These are phyloP conservation scores for Gastrolobium villosum DNA, from an alignment of 306 rosid genomes.

Conservation along the genomic window DNA sequence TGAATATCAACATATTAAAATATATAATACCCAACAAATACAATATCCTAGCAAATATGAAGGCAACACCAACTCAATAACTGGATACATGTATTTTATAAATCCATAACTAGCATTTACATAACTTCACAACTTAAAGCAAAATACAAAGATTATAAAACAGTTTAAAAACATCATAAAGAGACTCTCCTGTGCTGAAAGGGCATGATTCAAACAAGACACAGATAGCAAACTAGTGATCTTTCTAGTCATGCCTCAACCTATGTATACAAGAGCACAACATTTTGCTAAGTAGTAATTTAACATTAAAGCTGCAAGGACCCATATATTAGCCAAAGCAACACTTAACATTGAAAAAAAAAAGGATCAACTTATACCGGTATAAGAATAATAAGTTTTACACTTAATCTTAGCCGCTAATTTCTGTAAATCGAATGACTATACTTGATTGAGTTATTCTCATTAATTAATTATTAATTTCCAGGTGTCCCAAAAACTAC, in stretches of 20 bases:
- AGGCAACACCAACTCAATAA: conserved; percentile 1
- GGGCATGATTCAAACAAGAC: conserved; percentile 7
- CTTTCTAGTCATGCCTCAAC: conserved; percentile 9
- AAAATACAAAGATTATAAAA: neutral
- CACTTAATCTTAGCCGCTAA: too few relatives aligned
- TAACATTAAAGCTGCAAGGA: conserved; percentile 7
- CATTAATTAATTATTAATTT: too few relatives aligned
- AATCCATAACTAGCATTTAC: neutral
- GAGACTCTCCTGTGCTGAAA: conserved; percentile 3
- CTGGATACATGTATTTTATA: conserved; percentile 22
- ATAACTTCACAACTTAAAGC: neutral
- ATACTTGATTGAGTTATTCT: too few relatives aligned
- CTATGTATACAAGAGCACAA: neutral
- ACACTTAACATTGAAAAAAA: neutral
- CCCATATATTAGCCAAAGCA: conserved; percentile 3
- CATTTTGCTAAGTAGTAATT: neutral
- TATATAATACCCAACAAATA: conserved; percentile 15
- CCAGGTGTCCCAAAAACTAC: too few relatives aligned
- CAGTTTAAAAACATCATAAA: conserved; percentile 15
- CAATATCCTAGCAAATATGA: conserved; percentile 26
- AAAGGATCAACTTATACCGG: too few relatives aligned
- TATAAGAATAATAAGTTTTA: too few relatives aligned
- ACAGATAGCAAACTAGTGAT: neutral
- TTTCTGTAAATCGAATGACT: too few relatives aligned
- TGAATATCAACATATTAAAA: conserved; percentile 9